phyloP scores from a whole-genome alignment of 352 stramenopile genomes.

The Pythium sp. region DNA sequence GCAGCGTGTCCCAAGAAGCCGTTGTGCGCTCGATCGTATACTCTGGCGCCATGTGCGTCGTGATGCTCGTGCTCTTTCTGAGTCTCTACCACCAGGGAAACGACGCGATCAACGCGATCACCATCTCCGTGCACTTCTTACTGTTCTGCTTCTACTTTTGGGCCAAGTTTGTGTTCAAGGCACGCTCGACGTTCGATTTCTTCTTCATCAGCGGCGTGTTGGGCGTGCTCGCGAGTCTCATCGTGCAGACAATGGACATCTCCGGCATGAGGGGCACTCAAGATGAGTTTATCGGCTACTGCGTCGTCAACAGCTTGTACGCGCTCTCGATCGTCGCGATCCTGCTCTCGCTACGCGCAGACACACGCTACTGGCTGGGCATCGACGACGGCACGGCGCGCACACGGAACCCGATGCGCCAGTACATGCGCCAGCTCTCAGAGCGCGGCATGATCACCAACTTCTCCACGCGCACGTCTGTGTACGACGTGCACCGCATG shows the following conservation, averaged over 20 bases:
- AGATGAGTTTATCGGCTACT: conserved; percentile 38
- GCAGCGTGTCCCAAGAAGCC: conserved; percentile 72
- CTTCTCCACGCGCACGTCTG: conserved; percentile 83
- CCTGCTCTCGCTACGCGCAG: conserved; percentile 69
- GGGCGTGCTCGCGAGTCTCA: conserved; percentile 40
- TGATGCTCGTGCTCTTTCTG: conserved; percentile 62
- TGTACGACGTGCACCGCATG: conserved; percentile 88
- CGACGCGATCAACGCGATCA: conserved; percentile 46
- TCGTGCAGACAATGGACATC: conserved; percentile 49
- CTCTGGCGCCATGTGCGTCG: conserved; percentile 49
- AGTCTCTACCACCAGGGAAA: conserved; percentile 51
- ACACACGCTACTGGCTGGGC: conserved; percentile 83
- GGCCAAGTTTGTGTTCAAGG: conserved; percentile 77
- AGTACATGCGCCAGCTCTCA: conserved; percentile 70
- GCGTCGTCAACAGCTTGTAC: conserved; percentile 52
- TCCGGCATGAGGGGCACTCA: conserved; percentile 22
- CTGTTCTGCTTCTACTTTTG: conserved; percentile 73
- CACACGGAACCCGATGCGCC: conserved; percentile 57
- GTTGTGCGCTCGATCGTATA: conserved; percentile 71
- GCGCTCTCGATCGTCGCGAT: conserved; percentile 66
- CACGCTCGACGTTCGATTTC: conserved; percentile 79
- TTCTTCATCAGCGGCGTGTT: conserved; percentile 70
- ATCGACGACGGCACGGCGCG: conserved; percentile 61
- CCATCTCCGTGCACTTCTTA: conserved; percentile 48
- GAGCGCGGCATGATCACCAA: conserved; percentile 86